Base-by-base conservation (phyloP, 2,329 filamentous ascomycete species). In the Cladosporium sp. region DNA sequence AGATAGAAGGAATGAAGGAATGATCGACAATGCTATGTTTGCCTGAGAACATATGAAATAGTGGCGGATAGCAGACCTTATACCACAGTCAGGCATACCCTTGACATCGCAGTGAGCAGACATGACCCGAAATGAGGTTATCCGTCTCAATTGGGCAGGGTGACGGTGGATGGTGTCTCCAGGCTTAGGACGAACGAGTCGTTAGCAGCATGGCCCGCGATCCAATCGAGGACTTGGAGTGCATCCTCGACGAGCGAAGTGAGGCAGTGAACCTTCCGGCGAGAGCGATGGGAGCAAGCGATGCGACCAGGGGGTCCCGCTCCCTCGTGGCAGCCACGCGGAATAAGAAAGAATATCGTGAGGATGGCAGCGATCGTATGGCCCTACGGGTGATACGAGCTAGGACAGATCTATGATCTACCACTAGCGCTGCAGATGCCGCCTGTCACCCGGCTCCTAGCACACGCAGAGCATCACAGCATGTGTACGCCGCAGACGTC, bases 31-130 rank as follows among this genome's bases (percentile, higher is more conserved):
- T 56, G 34, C 42, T 56, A 30, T 14, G 28, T 39, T 30, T 9
- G 30, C 30, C 42, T 28, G 28, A 55, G 42, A 39, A 20, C 34
- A 40, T 22, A 37, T 15, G 42, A 47, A 20, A 50, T 3, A 20
- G 28, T 36, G 51, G 38, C 19, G 49, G 49, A 39, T n/a, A 38
- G 15, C 15, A 14, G 22, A 20, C 30, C 54, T 56, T 56, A 56
- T 56, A 49, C 43, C 14, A 15, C 17, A 38, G 19, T n/a, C 54
- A 56, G 42, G 54, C 54, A 56, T 56, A 56, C 54, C 54, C 36
- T 56, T 30, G 20, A 20, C 14, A 34, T 28, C 2, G 7, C 12
- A 12, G n/a, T 51, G 49, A 51, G 49, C 34, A 51, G 17, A 28
- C 43, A 39, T 37, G 9, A 15, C 20, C 20, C 34, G 49, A n/a